Percentiles rank a stretch among this genome's conserved stretches.
These are phyloP conservation scores for Aureobasidium namibiae DNA, from an alignment of 2,329 filamentous ascomycete genomes.

Conservation along the genomic window DNA sequence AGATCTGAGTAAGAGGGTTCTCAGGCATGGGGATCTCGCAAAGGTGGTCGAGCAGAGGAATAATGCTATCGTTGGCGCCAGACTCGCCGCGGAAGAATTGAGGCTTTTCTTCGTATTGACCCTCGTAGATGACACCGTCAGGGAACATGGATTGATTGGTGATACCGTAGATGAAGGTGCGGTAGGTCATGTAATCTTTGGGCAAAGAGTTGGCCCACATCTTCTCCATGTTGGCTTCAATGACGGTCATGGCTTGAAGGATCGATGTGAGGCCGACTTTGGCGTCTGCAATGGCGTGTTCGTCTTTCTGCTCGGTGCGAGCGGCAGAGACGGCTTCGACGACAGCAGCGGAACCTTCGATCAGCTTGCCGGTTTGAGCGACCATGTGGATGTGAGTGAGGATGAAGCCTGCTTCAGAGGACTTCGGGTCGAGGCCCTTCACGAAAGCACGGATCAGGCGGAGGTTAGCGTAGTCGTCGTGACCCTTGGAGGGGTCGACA, in stretches of 20 bases:
- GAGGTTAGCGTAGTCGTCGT: slow-evolving; percentile 52
- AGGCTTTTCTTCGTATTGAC: slow-evolving; percentile 57
- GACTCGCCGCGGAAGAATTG: slow-evolving; percentile 84
- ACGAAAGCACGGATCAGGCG: slow-evolving; percentile 88
- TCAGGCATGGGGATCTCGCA: slow-evolving; percentile 79
- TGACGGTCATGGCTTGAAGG: slow-evolving; percentile 24
- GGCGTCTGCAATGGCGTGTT: slow-evolving; percentile 15
- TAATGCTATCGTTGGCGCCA: slow-evolving; percentile 89
- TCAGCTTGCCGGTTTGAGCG: slow-evolving; percentile 68
- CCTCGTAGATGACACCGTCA: slow-evolving; percentile 81
- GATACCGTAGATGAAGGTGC: slow-evolving; percentile 96
- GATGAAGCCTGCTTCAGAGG: slow-evolving; percentile 93
- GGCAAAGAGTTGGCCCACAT: slow-evolving; percentile 92
- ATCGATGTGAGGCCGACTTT: slow-evolving; percentile 21
- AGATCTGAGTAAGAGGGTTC: slow-evolving; percentile 80
- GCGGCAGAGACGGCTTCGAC: slow-evolving; percentile 43
- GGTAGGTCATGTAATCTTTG: slow-evolving; percentile 76
- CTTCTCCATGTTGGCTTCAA: slow-evolving; percentile 27
- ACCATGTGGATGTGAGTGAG: slow-evolving; percentile 96
- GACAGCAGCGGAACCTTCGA: slow-evolving; percentile 62
- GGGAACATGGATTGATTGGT: slow-evolving; percentile 92
- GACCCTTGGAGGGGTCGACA: slow-evolving; percentile 46
- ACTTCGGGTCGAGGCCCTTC: slow-evolving; percentile 73
- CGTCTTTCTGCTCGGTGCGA: neutral
- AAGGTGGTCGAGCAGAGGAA: slow-evolving; percentile 79